Percentiles rank a stretch among this genome's conserved stretches.
Conservation (phyloP, 371 early-diverging fungal species). For the Capillidium heterosporum region DNA sequence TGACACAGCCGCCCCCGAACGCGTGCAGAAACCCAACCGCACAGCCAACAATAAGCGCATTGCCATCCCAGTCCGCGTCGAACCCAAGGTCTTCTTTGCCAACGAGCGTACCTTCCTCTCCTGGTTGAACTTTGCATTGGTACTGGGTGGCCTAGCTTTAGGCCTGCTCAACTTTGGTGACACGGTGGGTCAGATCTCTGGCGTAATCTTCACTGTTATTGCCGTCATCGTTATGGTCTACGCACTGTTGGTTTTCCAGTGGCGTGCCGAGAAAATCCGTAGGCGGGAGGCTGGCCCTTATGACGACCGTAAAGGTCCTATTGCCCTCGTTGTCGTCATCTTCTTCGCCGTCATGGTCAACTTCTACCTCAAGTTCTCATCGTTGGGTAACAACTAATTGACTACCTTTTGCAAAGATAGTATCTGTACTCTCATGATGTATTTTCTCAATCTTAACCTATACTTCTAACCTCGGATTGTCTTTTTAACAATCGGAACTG, state of each 20-base stretch:
- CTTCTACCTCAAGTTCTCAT: slow-evolving; percentile 11
- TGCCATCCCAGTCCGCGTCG: slow-evolving; percentile 73
- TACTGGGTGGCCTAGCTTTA: slow-evolving; percentile 42
- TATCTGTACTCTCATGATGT: too few species aligned
- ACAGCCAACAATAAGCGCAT: slow-evolving; percentile 39
- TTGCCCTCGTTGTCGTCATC: slow-evolving; percentile 67
- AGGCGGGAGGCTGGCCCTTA: slow-evolving; percentile 52
- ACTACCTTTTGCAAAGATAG: too few species aligned
- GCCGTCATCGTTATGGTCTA: slow-evolving; percentile 70
- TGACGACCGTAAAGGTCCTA: slow-evolving; percentile 59
- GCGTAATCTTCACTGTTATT: slow-evolving; percentile 59
- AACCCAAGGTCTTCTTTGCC: slow-evolving; percentile 81
- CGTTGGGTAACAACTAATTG: too few species aligned
- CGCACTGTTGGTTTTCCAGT: slow-evolving; percentile 79
- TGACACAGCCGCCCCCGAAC: not conserved
- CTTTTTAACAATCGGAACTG: too few species aligned
- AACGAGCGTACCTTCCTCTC: slow-evolving; percentile 92
- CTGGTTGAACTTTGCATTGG: slow-evolving; percentile 45
- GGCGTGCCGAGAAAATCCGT: slow-evolving; percentile 73
- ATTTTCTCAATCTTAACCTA: too few species aligned
- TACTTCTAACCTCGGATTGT: too few species aligned
- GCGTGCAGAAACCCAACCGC: slow-evolving; percentile 11
- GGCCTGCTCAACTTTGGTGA: slow-evolving; percentile 65
- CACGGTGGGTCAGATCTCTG: slow-evolving; percentile 46
- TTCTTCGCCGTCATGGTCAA: slow-evolving; percentile 74